Percentiles rank a stretch among this genome's conserved stretches.
Conservation (phyloP, 768 basidiomycete species). For the Mycena belliarum region DNA sequence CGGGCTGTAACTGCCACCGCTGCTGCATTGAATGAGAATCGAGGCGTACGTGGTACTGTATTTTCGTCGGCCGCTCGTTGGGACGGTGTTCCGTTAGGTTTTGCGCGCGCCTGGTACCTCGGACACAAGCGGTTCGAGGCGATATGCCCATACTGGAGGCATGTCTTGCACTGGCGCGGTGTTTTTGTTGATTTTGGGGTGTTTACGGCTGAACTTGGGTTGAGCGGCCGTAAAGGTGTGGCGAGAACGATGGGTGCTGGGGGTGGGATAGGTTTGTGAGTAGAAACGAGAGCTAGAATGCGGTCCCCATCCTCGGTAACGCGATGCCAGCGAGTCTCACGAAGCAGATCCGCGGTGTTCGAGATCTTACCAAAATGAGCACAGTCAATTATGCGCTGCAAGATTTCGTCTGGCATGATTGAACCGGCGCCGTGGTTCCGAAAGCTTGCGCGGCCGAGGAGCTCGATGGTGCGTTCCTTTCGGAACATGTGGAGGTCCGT, state of each 20-base stretch:
- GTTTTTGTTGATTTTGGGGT: no score
- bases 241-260: no score
- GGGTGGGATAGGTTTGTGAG: not conserved
- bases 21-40: no score
- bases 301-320: not conserved
- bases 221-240: not conserved
- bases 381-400: not conserved
- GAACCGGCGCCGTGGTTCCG: not conserved
- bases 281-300: not conserved
- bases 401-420: not conserved
- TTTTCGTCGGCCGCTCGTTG: no score
- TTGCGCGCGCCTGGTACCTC: no score
- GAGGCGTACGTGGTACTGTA: no score
- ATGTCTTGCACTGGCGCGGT: no score
- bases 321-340: slow-evolving; percentile 1
- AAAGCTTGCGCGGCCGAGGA: not conserved
- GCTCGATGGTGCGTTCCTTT: not conserved
- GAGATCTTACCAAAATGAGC: not conserved
- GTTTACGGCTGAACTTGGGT: not conserved
- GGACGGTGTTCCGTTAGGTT: no score
- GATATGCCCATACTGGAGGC: no score
- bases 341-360: not conserved
- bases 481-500: not conserved
- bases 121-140: no score
- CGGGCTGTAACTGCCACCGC: no score